Evolutionary conservation across 1,284 basidiomycete species (phyloP), one percentile per base, ranked within the genome.

Genomic region (Puccinia polysora): DNA sequence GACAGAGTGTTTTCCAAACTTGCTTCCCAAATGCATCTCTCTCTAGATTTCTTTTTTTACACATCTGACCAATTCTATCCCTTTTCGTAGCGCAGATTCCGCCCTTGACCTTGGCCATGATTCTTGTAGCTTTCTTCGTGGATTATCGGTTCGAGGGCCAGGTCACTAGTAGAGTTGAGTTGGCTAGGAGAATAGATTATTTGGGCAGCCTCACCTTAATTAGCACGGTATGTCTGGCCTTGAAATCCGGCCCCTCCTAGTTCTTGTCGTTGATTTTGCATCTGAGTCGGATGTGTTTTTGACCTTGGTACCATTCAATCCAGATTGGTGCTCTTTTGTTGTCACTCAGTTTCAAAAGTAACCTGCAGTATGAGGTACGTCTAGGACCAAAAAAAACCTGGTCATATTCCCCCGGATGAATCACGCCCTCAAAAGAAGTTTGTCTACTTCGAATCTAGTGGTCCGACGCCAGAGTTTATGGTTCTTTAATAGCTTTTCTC

Each of bases 21-120:
- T n/a, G n/a, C n/a, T n/a, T n/a, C n/a, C n/a, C n/a, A n/a, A n/a
- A n/a, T n/a, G n/a, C n/a, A n/a, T n/a, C n/a, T n/a, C n/a, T n/a
- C n/a, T n/a, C n/a, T n/a, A n/a, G n/a, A n/a, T n/a, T n/a, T n/a
- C 32, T 18, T 36, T 10, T 34, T 32, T n/a, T 20, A 15, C 20
- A 68, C 53, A 20, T 30, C 40, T 58, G n/a, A n/a, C n/a, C 50
- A 30, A 56, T 56, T 56, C 25, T 34, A 56, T 15, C n/a, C 53
- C 25, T 30, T 25, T 40, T 40, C 25, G 2, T 20, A 74, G 52
- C 79, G 18, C 79, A 80, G 62, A 53, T 80, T 4, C 79, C 79
- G 10, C 60, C 78, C 15, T 74, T 80, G 18, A 62, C 69, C 0
- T 8, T 77, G 3, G 76, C 79, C 30, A 75, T 77, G 34, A 53